Evolutionary conservation across 257 asterid genomes (phyloP), one percentile per base, ranked within the genome.

Genomic region (Gentiana straminea): DNA sequence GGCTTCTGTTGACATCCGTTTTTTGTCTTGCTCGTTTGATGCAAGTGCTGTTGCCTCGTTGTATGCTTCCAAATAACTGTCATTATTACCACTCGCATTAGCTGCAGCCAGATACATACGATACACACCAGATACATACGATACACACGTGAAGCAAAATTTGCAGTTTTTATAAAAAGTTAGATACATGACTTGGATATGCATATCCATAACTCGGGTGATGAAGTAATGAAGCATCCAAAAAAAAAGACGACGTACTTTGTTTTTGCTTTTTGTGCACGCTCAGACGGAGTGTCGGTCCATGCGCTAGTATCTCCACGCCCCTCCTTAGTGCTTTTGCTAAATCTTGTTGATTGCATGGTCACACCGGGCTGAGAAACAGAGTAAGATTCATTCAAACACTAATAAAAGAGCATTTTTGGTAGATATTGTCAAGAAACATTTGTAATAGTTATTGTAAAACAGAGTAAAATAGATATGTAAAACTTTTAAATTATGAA

Each of bases 241-340:
- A 48, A 57, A 33, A 35, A n/a, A n/a, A n/a, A n/a, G n/a, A n/a
- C n/a, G 15, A 62, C 80, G 11, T 64, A 89, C 97, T 79, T 90
- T 85, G 81, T 86, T 64, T 84, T 90, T 53, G 96, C 96, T 43
- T 86, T 90, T 59, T 86, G 94, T 55, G 96, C 96, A 77, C 81
- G 76, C 32, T 84, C 96, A 34, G 84, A 72, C 65, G 98, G 98
- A 13, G 96, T 81, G 59, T 91, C 95, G 10, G 98, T 91, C 98
- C 98, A 91, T 49, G 54, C 83, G 73, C 98, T 91, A 50, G 96
- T 83, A 67, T 91, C 97, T 36, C 97, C 98, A 12, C 98, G 98
- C 49, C 98, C 97, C 58, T 82, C 94, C 77, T 83, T 91, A 9
- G 86, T 60, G 50, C 59, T 74, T 83, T 68, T 81, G 69, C 88